Evolutionary conservation across 176 grass and related monocot species (phyloP).

Genomic region (Carex littledalei): DNA sequence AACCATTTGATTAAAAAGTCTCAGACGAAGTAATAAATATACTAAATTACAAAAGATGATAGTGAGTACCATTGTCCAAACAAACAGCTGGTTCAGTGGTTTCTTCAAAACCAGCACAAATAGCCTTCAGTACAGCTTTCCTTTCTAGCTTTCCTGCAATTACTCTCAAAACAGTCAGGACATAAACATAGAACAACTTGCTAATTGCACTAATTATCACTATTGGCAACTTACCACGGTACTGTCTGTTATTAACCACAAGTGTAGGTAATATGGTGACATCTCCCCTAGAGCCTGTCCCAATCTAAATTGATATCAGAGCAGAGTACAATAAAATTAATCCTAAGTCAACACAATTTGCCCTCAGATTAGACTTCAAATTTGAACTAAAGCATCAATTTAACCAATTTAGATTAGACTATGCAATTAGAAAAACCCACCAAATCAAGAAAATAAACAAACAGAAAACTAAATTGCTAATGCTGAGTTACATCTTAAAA

Average conservation of each 20-base stretch:
- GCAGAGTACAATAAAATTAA: neutral
- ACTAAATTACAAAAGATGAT: neutral
- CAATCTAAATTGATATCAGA: slow-evolving; percentile 44
- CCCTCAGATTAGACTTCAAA: neutral
- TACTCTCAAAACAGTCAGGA: slow-evolving; percentile 17
- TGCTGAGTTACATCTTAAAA: neutral
- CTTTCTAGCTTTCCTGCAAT: slow-evolving; percentile 82
- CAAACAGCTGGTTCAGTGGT: slow-evolving; percentile 97
- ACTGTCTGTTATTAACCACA: slow-evolving; percentile 92
- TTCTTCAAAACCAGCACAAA: slow-evolving; percentile 98
- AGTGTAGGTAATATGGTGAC: slow-evolving; percentile 99
- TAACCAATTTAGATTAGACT: neutral
- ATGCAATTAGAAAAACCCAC: neutral
- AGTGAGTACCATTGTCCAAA: slow-evolving; percentile 64
- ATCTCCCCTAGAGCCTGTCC: slow-evolving; percentile 95
- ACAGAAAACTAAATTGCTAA: neutral
- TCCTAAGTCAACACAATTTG: neutral
- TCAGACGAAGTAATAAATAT: neutral
- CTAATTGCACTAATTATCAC: neutral
- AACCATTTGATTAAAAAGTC: neutral
- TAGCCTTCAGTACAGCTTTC: slow-evolving; percentile 94
- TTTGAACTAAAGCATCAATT: neutral
- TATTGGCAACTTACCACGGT: slow-evolving; percentile 54
- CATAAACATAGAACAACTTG: slow-evolving; percentile 10
- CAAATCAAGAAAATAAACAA: neutral